Base-by-base conservation (phyloP, 148 eudicot genomes). In the Chenopodium berlandieri region DNA sequence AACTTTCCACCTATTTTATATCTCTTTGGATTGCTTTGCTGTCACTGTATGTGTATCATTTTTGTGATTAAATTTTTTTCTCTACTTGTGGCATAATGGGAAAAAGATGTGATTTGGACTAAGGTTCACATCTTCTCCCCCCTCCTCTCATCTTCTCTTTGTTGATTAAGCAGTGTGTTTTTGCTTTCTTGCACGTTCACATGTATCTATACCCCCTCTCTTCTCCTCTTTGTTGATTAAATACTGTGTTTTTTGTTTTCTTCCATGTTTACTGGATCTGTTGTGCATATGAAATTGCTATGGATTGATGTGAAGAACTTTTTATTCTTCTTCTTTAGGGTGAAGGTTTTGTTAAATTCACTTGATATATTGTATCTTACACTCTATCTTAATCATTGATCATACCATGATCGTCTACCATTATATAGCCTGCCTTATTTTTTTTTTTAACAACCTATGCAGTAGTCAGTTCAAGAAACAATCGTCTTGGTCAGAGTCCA, bases 401-500 rank as follows among this genome's bases (percentile, higher is more conserved):
- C 22, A 73, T 73, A 22, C 14, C 31, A 9, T 48, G 25, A n/a
- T 60, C 68, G 25, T 84, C 37, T 9, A 34, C 23, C 50, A 66
- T 5, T 44, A 44, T 7, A 52, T 48, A 23, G 25, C 54, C 44
- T 19, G 25, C 16, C 67, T 70, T 75, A 32, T 48, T 67, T 66
- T 12, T 32, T 32, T 37, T 40, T 40, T 40, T 40, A 40, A 40
- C 44, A 40, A 40, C 44, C 44, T 40, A 12, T 68, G 71, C 90
- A 96, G 99, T 81, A 84, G 85, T 82, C 90, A 87, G 76, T 89
- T 89, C 56, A 89, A 89, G 81, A 92, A 89, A 79, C 89, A 87
- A 73, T 78, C 90, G 14, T 87, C 84, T 44, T 62, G 78, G 87
- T 80, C 87, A 70, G 86, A 89, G 66, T 83, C 83, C 69, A 88